Base-by-base conservation (phyloP, 345 rosid genomes). In the Sapria himalayana region DNA sequence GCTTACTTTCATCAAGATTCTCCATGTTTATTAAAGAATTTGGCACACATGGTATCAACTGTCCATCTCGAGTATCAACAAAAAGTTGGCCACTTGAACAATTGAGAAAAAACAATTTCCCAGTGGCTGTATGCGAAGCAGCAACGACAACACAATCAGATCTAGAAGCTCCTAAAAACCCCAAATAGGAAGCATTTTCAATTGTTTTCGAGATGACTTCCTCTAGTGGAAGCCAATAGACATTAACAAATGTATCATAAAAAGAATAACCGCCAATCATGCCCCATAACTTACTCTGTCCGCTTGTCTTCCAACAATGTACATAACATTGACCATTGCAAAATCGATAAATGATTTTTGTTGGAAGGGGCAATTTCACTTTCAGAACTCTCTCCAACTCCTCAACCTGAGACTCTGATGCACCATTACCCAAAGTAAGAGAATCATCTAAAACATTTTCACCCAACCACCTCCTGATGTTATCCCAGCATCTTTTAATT, bases 321-420 rank as follows among this genome's bases (percentile, higher is more conserved):
- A n/a, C n/a, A n/a, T n/a, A n/a, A n/a, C n/a, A 78, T 60, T 89
- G 95, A 45, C 95, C 98, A 45, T 79, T 77, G 19, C 65, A 66
- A 46, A 89, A 74, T 10, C 95, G 79, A 42, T 82, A 89, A 18
- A 89, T 77, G 35, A 89, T 48, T 46, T 86, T 71, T 0, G 86
- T 76, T 2, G 95, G 65, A 25, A 76, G 56, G 33, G 98, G 98
- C 52, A 89, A 53, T 35, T 69, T 76, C 19, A 79, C 77, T 38
- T 60, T 56, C 38, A 82, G 65, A 32, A 21, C 15, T 9, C 25
- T 44, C 67, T 89, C 81, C 2, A 71, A 14, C 35, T 62, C 62
- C 11, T 59, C 39, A 48, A 89, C 63, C 18, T 73, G 64, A 17
- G 56, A 72, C 60, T 89, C 98, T 2, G 86, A 59, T 11, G 66